A percentile compares a stretch with the other conserved stretches of the same genome.
phyloP scores from a whole-genome alignment of 805 yeast species.

The Candida ipomoeae region DNA sequence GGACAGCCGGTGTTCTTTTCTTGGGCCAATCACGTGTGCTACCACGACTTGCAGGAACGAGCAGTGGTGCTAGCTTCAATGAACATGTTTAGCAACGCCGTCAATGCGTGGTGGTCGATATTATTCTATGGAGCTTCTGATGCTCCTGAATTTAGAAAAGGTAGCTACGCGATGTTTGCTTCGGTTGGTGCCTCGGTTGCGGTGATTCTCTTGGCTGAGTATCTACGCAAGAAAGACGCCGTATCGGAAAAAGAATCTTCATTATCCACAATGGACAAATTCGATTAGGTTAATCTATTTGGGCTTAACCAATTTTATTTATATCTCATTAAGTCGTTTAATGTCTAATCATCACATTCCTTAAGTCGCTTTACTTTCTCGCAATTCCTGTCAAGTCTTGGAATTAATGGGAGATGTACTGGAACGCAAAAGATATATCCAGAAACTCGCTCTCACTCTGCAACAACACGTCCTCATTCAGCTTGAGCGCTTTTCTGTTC shows the following conservation, averaged over 20 bases:
- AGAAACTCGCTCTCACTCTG: constrained; percentile 65
- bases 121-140: constrained; percentile 49
- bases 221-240: constrained; percentile 28
- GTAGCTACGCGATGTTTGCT: constrained; percentile 55
- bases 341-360: too few species aligned
- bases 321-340: too few species aligned
- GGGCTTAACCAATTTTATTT: too few species aligned
- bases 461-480: constrained; percentile 73
- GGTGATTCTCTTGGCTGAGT: constrained; percentile 39
- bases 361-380: too few species aligned
- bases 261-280: not conserved
- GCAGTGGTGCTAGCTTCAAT: constrained; percentile 62
- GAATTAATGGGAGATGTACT: constrained; percentile 75
- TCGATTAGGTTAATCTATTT: not conserved
- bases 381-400: too few species aligned
- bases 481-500: constrained; percentile 53
- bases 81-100: constrained; percentile 62
- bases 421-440: constrained; percentile 84
- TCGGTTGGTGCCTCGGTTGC: constrained; percentile 44
- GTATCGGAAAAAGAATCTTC: not conserved
- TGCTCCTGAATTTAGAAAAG: constrained; percentile 49
- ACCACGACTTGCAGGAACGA: constrained; percentile 57
- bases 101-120: constrained; percentile 63
- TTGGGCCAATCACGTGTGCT: constrained; percentile 60
- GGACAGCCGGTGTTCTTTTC: constrained; percentile 60